Conservation (phyloP, 805 yeast species). For the Starmera amethionina region DNA sequence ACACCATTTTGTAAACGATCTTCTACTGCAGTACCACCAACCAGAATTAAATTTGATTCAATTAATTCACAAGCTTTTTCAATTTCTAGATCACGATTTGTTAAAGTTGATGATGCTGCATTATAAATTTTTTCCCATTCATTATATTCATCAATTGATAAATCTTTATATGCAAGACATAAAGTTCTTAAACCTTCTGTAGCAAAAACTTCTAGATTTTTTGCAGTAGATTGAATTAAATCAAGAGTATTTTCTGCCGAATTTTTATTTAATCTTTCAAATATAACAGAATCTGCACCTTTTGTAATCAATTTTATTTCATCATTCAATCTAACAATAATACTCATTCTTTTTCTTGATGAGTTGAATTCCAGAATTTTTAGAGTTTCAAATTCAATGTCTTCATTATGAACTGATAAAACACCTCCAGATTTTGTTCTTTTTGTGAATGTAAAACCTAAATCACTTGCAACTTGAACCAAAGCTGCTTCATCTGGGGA, state of each 20-base stretch:
- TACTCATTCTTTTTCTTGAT: constrained; percentile 81
- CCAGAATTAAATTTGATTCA: constrained; percentile 51
- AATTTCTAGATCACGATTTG: constrained; percentile 61
- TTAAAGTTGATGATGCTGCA: constrained; percentile 53
- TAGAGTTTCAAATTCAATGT: constrained; percentile 58
- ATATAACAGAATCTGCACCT: constrained; percentile 79
- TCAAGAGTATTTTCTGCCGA: constrained; percentile 32
- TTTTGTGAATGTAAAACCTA: constrained; percentile 61
- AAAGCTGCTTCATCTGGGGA: constrained; percentile 88
- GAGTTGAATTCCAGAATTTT: constrained; percentile 70
- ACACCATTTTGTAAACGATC: constrained; percentile 81
- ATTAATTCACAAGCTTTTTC: constrained; percentile 64
- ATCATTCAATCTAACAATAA: constrained; percentile 53
- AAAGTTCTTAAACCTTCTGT: constrained; percentile 76
- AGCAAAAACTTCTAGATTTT: constrained; percentile 67
- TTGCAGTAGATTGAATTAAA: constrained; percentile 52
- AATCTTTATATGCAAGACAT: constrained; percentile 63
- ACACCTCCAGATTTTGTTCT: constrained; percentile 60
- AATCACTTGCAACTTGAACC: constrained; percentile 70
- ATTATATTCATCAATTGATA: constrained; percentile 48
- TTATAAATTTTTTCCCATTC: constrained; percentile 56
- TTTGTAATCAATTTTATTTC: constrained; percentile 61
- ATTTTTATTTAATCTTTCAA: constrained; percentile 38
- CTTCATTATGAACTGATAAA: constrained; percentile 56
- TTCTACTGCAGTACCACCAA: constrained; percentile 87